phyloP scores from a whole-genome alignment of 225 moss, liverwort and hornwort species.

The Physcomitrellopsis africana region DNA sequence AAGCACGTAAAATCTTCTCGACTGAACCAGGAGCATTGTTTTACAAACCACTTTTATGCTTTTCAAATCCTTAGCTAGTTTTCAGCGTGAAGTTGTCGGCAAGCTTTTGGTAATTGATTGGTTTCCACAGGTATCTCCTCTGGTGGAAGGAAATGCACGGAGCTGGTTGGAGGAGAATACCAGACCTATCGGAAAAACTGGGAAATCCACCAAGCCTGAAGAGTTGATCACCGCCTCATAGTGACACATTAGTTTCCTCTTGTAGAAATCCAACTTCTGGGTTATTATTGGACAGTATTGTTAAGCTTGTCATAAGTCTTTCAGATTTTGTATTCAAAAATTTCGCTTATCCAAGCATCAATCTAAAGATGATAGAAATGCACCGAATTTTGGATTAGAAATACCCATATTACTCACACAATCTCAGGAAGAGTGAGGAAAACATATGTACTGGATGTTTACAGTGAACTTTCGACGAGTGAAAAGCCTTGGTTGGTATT shows the following conservation, averaged over 20 bases:
- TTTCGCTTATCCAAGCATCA: neutral
- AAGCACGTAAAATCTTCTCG: neutral
- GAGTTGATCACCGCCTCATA: constrained; percentile 59
- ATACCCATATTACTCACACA: too few relatives aligned
- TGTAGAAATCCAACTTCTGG: constrained; percentile 11
- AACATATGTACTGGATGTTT: too few relatives aligned
- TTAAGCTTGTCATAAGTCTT: constrained; percentile 23
- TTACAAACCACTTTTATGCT: neutral
- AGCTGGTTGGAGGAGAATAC: constrained; percentile 83
- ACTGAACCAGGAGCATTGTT: too few relatives aligned
- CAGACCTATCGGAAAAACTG: constrained; percentile 55
- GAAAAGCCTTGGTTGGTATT: too few relatives aligned
- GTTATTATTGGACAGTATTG: constrained; percentile 37
- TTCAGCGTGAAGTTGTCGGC: constrained; percentile 1
- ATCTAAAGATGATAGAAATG: too few relatives aligned
- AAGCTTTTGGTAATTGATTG: constrained; percentile 9
- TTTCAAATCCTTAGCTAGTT: neutral
- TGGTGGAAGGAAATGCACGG: constrained; percentile 68
- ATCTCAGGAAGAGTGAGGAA: too few relatives aligned
- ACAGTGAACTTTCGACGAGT: too few relatives aligned
- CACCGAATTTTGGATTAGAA: too few relatives aligned
- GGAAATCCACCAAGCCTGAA: constrained; percentile 47
- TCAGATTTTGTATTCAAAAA: neutral
- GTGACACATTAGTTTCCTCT: constrained; percentile 25
- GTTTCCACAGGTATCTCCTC: constrained; percentile 74